Conservation (phyloP, 441 rosid genomes). For the Croton setiger region DNA sequence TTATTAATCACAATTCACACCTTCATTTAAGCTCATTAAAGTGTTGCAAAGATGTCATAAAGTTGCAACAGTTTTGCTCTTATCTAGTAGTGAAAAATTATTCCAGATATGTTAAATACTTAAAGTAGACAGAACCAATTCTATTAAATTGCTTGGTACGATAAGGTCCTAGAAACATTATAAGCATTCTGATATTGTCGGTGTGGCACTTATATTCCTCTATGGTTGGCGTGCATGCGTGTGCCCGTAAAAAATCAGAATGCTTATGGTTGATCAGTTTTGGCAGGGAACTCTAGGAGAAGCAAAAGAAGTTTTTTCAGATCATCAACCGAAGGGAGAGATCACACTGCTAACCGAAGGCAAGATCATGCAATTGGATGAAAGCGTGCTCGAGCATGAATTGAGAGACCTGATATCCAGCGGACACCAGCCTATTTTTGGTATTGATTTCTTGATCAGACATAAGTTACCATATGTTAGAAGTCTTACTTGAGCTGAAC, state of each 20-base stretch:
- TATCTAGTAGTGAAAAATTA: background rate
- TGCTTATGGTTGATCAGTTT: conserved; percentile 40
- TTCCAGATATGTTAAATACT: background rate
- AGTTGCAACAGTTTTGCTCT: background rate
- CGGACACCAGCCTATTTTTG: conserved; percentile 75
- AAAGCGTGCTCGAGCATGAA: conserved; percentile 64
- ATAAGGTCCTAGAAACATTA: too few species aligned
- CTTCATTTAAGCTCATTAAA: conserved; percentile 11
- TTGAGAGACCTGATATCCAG: conserved; percentile 51
- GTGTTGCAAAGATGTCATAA: background rate
- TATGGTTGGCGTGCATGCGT: too few species aligned
- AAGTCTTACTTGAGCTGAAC: background rate
- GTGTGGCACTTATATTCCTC: background rate
- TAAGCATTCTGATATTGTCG: too few species aligned
- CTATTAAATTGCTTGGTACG: too few species aligned
- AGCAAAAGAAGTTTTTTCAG: conserved; percentile 63
- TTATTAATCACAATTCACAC: conserved; percentile 2
- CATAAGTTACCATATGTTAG: background rate
- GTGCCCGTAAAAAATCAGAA: background rate
- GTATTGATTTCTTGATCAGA: conserved; percentile 31
- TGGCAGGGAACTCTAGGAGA: conserved; percentile 78
- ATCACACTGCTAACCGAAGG: conserved; percentile 85
- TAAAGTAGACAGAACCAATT: background rate
- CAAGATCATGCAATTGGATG: conserved; percentile 38
- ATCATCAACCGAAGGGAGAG: conserved; percentile 82